phyloP scores from a whole-genome alignment of 192 early-diverging fungal genomes.

The Podila epigama region DNA sequence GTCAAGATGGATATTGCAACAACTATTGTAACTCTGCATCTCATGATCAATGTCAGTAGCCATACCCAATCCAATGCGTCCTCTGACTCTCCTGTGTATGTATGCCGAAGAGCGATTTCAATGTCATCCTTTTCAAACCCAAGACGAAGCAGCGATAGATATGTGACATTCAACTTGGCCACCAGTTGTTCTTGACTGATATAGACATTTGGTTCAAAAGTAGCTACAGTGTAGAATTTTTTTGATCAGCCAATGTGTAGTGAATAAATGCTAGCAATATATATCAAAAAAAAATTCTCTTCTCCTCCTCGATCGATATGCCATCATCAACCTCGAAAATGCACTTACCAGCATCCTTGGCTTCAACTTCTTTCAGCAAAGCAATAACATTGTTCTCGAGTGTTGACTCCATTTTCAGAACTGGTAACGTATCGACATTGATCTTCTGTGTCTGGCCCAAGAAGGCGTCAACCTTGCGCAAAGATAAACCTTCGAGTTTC shows the following conservation, averaged over 20 bases:
- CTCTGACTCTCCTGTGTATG: conserved; percentile 46
- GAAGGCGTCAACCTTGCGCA: conserved; percentile 48
- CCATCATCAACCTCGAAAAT: too few relatives aligned
- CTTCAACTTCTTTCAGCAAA: conserved; percentile 38
- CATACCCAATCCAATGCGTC: conserved; percentile 64
- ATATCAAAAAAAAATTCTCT: background rate
- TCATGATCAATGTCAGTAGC: too few relatives aligned
- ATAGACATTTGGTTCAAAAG: conserved; percentile 25
- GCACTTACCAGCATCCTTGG: conserved; percentile 33
- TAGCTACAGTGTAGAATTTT: conserved; percentile 1
- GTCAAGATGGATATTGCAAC: too few relatives aligned
- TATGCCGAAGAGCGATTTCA: conserved; percentile 48
- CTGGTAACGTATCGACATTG: conserved; percentile 40
- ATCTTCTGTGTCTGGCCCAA: conserved; percentile 35
- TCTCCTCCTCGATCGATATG: background rate
- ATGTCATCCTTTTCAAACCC: conserved; percentile 56
- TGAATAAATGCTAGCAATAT: background rate
- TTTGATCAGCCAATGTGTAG: background rate
- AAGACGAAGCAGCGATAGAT: conserved; percentile 51
- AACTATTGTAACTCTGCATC: too few relatives aligned
- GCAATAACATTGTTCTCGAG: conserved; percentile 48
- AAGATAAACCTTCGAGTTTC: conserved; percentile 24
- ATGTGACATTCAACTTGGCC: conserved; percentile 54
- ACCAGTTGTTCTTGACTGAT: conserved; percentile 48
- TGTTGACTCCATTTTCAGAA: conserved; percentile 44